phyloP scores from a whole-genome alignment of 768 basidiomycete genomes.

The Solioccasus polychromus region DNA sequence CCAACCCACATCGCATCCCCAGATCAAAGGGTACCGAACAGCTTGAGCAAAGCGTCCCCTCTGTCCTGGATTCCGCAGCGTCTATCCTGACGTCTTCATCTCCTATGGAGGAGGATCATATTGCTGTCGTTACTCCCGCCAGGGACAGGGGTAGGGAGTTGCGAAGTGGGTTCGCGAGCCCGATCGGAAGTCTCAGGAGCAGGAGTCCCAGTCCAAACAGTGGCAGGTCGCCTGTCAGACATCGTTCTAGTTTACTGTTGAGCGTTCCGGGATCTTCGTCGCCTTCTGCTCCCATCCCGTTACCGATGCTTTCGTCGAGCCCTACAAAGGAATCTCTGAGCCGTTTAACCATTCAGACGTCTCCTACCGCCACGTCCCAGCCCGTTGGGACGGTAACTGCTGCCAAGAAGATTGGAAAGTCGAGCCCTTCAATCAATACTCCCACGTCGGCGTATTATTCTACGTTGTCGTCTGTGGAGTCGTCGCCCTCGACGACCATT shows the following conservation, averaged over 20 bases:
- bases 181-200: conserved; percentile 60
- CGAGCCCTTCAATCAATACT: conserved; percentile 35
- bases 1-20: conserved; percentile 71
- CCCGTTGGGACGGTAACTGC: neutral
- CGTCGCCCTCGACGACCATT: conserved; percentile 39
- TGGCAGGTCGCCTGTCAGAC: conserved; percentile 33
- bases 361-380: conserved; percentile 11
- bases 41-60: conserved; percentile 77
- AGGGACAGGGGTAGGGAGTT: conserved; percentile 31
- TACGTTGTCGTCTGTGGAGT: conserved; percentile 35
- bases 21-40: conserved; percentile 71
- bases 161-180: conserved; percentile 61
- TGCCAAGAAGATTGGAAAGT: conserved; percentile 10
- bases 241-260: conserved; percentile 45
- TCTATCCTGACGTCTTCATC: conserved; percentile 54
- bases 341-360: conserved; percentile 24
- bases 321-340: conserved; percentile 22
- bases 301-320: conserved; percentile 27
- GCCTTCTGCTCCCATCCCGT: conserved; percentile 15
- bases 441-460: conserved; percentile 53
- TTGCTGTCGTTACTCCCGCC: conserved; percentile 62
- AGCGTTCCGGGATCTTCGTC: conserved; percentile 42
- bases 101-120: conserved; percentile 49
- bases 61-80: conserved; percentile 82
- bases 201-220: conserved; percentile 63